Percentiles rank a stretch among this genome's conserved stretches.
Conservation (phyloP, 2,329 filamentous ascomycete genomes). For the Phyllosticta citrichinensis region DNA sequence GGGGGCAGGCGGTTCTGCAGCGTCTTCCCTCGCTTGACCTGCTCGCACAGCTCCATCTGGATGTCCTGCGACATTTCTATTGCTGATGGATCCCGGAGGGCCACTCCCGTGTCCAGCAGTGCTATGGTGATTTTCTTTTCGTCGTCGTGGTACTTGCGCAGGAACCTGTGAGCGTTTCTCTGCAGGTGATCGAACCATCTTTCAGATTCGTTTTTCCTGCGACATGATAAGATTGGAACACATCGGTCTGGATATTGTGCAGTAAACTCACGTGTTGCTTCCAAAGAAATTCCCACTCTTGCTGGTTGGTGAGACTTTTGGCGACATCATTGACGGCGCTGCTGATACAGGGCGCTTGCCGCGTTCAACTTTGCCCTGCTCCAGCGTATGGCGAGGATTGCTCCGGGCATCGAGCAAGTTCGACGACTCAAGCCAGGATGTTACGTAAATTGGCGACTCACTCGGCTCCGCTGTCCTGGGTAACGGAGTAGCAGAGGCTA, state of each 20-base stretch:
- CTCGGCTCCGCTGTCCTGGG: neutral
- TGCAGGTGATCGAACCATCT: neutral
- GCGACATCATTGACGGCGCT: neutral
- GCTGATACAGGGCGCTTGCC: neutral
- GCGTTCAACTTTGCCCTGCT: neutral
- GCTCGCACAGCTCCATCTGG: neutral
- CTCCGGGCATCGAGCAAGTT: neutral
- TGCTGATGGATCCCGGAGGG: neutral
- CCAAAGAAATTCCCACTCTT: neutral
- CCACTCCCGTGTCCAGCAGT: neutral
- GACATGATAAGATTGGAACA: neutral
- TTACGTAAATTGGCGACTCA: neutral
- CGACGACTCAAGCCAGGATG: neutral
- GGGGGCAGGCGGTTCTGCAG: neutral
- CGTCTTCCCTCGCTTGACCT: neutral
- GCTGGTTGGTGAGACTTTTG: neutral
- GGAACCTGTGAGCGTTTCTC: neutral
- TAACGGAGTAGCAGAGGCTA: neutral
- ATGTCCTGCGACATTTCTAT: neutral
- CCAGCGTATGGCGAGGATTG: neutral
- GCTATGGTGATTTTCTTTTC: neutral
- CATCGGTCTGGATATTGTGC: neutral
- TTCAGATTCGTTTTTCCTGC: neutral
- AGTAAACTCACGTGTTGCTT: neutral
- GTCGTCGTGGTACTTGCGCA: neutral